Evolutionary conservation across 768 basidiomycete genomes (phyloP).

Genomic region (Amanita molliuscula): DNA sequence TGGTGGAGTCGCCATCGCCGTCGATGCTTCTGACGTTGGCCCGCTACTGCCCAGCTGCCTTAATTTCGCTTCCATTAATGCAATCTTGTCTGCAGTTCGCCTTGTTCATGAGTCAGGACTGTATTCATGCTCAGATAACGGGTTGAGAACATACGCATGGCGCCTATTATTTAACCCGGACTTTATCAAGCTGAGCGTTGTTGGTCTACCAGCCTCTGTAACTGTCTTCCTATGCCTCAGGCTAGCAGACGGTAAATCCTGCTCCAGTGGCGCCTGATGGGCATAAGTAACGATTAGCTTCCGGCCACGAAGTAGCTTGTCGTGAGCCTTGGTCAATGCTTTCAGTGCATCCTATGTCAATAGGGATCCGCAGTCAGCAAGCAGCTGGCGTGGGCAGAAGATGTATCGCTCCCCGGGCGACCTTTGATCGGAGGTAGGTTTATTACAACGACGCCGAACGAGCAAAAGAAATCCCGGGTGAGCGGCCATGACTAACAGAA

Average conservation of each 20-base stretch:
- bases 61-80: conserved; percentile 92
- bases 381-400: background rate
- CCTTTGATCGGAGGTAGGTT: conserved; percentile 3
- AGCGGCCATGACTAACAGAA: conserved; percentile 21
- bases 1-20: conserved; percentile 7
- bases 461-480: conserved; percentile 36
- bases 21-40: conserved; percentile 13
- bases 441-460: conserved; percentile 7
- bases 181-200: conserved; percentile 84
- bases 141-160: conserved; percentile 30
- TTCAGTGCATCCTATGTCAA: conserved; percentile 70
- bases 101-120: conserved; percentile 6
- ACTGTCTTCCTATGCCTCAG: conserved; percentile 28
- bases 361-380: conserved; percentile 1
- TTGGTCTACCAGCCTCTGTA: conserved; percentile 60
- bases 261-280: conserved; percentile 62
- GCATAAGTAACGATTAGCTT: conserved; percentile 89
- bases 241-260: conserved; percentile 12
- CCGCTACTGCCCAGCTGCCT: conserved; percentile 54
- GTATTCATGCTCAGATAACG: background rate
- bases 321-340: conserved; percentile 64
- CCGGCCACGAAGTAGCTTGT: conserved; percentile 76
- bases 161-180: conserved; percentile 43
- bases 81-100: conserved; percentile 85
- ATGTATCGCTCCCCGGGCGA: conserved; percentile 10